These are phyloP conservation scores for Ustilago tritici DNA, from an alignment of 1,284 basidiomycete species.

Conservation along the genomic window DNA sequence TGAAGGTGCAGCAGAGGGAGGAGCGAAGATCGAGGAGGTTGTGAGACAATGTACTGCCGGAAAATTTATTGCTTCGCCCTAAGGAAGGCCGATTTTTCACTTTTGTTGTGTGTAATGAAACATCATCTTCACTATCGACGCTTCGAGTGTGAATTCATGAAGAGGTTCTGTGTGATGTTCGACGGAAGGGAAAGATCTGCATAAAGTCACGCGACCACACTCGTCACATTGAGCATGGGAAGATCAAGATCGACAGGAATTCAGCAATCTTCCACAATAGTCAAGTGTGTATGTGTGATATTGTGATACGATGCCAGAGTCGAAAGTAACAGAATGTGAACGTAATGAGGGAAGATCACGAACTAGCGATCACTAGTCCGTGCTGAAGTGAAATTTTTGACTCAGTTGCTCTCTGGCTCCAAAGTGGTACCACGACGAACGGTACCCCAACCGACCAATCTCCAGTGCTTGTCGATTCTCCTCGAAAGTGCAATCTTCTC, in stretches of 20 bases:
- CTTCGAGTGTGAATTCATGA: no score
- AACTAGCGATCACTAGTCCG: no score
- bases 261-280: neutral
- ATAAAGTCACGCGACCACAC: no score
- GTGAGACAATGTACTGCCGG: slow-evolving; percentile 39
- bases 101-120: neutral
- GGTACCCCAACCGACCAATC: slow-evolving; percentile 73
- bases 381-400: no score
- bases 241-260: no score
- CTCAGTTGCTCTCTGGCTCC: slow-evolving; percentile 60
- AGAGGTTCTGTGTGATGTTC: no score
- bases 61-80: slow-evolving; percentile 49
- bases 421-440: slow-evolving; percentile 64
- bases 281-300: neutral
- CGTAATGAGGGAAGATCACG: neutral
- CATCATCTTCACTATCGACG: no score
- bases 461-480: slow-evolving; percentile 89
- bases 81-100: neutral
- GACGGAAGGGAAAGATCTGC: no score
- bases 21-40: slow-evolving; percentile 32
- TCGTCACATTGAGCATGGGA: no score
- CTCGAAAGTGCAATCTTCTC: slow-evolving; percentile 68
- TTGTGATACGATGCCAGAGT: neutral
- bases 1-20: neutral
- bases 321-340: slow-evolving; percentile 1